These are phyloP conservation scores for Gautieria morchelliformis DNA, from an alignment of 768 basidiomycete species.

Conservation along the genomic window DNA sequence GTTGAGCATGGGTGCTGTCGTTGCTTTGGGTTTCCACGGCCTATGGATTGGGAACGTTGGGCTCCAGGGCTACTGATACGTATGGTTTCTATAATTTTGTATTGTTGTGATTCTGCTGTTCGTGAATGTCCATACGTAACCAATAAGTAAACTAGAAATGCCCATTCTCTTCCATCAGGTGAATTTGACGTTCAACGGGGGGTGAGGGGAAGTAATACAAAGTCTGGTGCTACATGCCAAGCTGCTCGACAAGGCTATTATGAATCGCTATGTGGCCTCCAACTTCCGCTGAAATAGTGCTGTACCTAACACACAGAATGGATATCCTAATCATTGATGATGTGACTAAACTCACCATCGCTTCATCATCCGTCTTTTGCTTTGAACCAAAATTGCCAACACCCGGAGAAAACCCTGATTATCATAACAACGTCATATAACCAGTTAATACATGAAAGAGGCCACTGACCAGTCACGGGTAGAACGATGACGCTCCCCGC, in stretches of 20 bases:
- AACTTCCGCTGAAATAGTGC: conserved; percentile 4
- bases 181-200: not conserved
- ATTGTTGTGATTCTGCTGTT: no score
- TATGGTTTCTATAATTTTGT: no score
- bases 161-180: no score
- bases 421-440: not conserved
- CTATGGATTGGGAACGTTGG: conserved; percentile 58
- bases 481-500: conserved; percentile 28
- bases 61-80: conserved; percentile 25
- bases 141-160: no score
- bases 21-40: conserved; percentile 58
- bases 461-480: conserved; percentile 21
- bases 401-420: conserved; percentile 21
- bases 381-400: conserved; percentile 21
- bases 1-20: conserved; percentile 50
- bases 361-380: conserved; percentile 12
- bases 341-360: conserved; percentile 16
- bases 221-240: not conserved
- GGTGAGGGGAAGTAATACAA: not conserved
- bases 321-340: not conserved
- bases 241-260: no score
- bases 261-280: not conserved
- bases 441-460: not conserved
- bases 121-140: no score
- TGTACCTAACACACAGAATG: not conserved